Conservation (phyloP, 768 basidiomycete genomes). For the Tephrocybe sp. region DNA sequence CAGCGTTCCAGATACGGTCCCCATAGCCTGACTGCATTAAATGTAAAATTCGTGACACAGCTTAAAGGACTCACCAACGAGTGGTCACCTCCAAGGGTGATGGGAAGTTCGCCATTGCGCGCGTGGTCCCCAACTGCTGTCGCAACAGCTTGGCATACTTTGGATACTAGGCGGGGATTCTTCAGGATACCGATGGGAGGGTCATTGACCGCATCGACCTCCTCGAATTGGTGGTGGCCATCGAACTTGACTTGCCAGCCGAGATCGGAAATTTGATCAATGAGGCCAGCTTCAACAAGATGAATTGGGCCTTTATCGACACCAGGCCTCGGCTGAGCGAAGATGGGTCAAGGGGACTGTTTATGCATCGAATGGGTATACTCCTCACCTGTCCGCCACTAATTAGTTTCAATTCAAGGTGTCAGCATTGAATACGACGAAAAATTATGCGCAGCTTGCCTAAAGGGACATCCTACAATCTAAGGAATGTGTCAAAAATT, state of each 20-base stretch:
- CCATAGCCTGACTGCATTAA: slow-evolving; percentile 60
- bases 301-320: slow-evolving; percentile 89
- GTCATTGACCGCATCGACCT: slow-evolving; percentile 58
- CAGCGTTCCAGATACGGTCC: slow-evolving; percentile 89
- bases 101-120: slow-evolving; percentile 74
- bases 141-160: slow-evolving; percentile 79
- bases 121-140: slow-evolving; percentile 71
- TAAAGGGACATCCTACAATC: slow-evolving; percentile 96
- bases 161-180: slow-evolving; percentile 85
- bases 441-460: slow-evolving; percentile 44
- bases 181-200: slow-evolving; percentile 87
- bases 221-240: slow-evolving; percentile 87
- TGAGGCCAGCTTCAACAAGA: slow-evolving; percentile 83
- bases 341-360: slow-evolving; percentile 10
- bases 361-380: background rate
- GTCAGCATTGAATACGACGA: slow-evolving; percentile 5
- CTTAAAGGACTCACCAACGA: slow-evolving; percentile 60
- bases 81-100: slow-evolving; percentile 96
- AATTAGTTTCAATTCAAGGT: slow-evolving; percentile 4
- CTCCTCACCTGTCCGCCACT: slow-evolving; percentile 65
- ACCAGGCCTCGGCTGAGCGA: slow-evolving; percentile 64
- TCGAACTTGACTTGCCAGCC: slow-evolving; percentile 92
- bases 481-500: slow-evolving; percentile 26
- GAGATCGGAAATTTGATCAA: slow-evolving; percentile 69
- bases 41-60: slow-evolving; percentile 2